Evolutionary conservation across 2,329 filamentous ascomycete species (phyloP), one percentile per base, ranked within the genome.

Genomic region (Ascochyta viciae-villosae): DNA sequence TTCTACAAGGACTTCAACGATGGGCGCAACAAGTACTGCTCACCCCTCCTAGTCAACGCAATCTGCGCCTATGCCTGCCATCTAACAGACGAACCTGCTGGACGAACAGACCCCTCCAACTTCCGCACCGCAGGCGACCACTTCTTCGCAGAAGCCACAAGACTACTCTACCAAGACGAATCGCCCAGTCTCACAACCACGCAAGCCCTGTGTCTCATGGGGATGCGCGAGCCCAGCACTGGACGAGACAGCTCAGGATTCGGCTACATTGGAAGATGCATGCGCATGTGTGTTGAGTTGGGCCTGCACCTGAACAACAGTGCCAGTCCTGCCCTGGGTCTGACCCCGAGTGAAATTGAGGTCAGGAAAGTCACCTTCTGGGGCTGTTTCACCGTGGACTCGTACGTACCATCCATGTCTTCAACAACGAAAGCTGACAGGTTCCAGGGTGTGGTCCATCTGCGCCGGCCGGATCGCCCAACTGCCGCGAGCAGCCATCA

Each of bases 201-300:
- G 40, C 89, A 92, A 76, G 89, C 89, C 1, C 77, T 92, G 16
- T 88, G 88, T 6, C 84, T 92, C 64, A 90, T 93, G 88, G 88
- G 87, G 6, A 86, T 91, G 60, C 80, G 89, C 38, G 89, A 92
- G 75, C 88, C 87, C 3, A 91, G 88, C 66, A 87, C 86, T 60
- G 89, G 89, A 0, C 82, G 89, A 31, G 87, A 91, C 65, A 90
- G 87, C 27, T 86, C 88, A 61, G 89, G 88, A 46, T 91, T 89
- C 81, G 89, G 85, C 54, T 89, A 89, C 60, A 85, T 87, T 2
- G 89, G 89, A 1, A 86, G 90, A 70, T 90, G 88, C 65, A 85
- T 91, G 54, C 83, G 88, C 4, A 82, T 92, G 59, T 88, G 88
- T 27, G 80, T 91, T 34, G 89, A 91, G 70, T 86, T 91, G 80